Percentiles rank a stretch among this genome's conserved stretches.
phyloP scores from a whole-genome alignment of 148 eudicot species.

The Salicornia ramosissima region DNA sequence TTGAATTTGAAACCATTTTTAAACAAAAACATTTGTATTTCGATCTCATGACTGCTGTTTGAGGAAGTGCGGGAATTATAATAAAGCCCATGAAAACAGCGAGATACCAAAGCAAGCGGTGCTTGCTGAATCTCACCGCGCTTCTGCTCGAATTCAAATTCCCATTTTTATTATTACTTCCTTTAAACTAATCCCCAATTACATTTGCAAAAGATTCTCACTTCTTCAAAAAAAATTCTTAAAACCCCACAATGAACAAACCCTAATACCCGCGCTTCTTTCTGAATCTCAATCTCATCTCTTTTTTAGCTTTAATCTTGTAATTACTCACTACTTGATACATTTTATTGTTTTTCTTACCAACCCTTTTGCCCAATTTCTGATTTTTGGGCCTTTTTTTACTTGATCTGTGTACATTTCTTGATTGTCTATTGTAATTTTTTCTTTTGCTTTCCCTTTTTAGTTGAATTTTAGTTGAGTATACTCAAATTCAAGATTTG shows the following conservation, averaged over 20 bases:
- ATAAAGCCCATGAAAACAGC: too few relatives aligned
- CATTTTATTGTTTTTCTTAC: neutral
- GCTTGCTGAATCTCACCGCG: constrained; percentile 22
- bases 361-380: constrained; percentile 22
- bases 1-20: constrained; percentile 22
- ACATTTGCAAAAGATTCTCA: neutral
- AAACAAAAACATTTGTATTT: neutral
- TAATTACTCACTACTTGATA: constrained; percentile 13
- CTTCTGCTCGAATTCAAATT: constrained; percentile 23
- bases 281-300: constrained; percentile 7
- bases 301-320: neutral
- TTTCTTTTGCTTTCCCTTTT: neutral
- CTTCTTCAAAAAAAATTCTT: neutral
- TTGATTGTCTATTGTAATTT: neutral
- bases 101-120: too few relatives aligned
- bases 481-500: constrained; percentile 1
- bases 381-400: neutral
- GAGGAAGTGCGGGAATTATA: too few relatives aligned
- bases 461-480: neutral
- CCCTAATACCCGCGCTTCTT: constrained; percentile 31
- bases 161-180: neutral
- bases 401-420: constrained; percentile 9
- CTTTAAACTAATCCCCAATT: neutral
- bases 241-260: constrained; percentile 10
- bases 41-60: neutral